Conservation (phyloP, 306 rosid genomes). For the Morella rubra region DNA sequence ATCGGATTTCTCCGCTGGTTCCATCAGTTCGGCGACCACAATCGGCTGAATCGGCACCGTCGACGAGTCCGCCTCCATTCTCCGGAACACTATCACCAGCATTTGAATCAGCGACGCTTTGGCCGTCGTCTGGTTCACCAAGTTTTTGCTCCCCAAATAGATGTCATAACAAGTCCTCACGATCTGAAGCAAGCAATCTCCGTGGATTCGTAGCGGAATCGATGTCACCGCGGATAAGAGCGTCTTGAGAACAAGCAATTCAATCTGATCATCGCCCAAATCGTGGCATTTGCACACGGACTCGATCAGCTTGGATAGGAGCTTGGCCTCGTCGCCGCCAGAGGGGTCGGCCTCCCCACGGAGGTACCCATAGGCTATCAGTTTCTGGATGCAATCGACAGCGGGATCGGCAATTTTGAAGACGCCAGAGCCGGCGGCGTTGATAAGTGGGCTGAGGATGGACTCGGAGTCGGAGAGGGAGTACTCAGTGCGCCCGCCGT, state of each 20-base stretch:
- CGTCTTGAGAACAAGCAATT: conserved; percentile 75
- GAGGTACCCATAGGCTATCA: conserved; percentile 79
- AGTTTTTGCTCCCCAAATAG: conserved; percentile 74
- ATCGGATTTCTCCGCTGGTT: conserved; percentile 76
- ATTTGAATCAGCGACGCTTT: conserved; percentile 96
- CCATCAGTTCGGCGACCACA: conserved; percentile 94
- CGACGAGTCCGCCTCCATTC: conserved; percentile 99
- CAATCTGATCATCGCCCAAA: conserved; percentile 85
- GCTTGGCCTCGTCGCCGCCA: conserved; percentile 64
- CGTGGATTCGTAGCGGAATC: conserved; percentile 85
- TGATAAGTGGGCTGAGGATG: conserved; percentile 77
- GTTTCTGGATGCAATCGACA: conserved; percentile 89
- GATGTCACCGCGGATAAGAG: conserved; percentile 93
- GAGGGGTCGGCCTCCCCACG: conserved; percentile 90
- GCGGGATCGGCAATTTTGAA: conserved; percentile 96
- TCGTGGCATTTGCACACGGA: conserved; percentile 91
- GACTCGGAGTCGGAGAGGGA: conserved; percentile 76
- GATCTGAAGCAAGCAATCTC: conserved; percentile 85
- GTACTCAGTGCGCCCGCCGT: conserved; percentile 74
- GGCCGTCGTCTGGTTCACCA: conserved; percentile 95
- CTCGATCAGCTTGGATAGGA: conserved; percentile 72
- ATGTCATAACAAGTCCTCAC: conserved; percentile 94
- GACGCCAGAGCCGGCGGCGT: conserved; percentile 73
- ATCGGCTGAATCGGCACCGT: conserved; percentile 94
- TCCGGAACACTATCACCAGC: conserved; percentile 92